Percentiles rank a stretch among this genome's conserved stretches.
phyloP scores from a whole-genome alignment of 2,329 filamentous ascomycete genomes.

The Pseudogymnoascus sp. region DNA sequence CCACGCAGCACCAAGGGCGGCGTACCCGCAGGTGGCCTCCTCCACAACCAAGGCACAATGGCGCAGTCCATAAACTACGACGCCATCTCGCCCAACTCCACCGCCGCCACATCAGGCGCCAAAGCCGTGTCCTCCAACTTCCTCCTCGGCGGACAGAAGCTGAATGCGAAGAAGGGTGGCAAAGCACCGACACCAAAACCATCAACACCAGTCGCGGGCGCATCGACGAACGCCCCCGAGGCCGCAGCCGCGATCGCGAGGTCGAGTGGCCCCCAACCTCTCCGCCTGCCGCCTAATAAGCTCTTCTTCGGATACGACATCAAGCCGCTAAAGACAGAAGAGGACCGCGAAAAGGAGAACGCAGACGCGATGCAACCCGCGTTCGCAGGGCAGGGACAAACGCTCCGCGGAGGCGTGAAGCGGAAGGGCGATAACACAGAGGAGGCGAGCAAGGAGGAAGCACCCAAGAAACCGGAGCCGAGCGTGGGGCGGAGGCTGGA shows the following conservation, averaged over 20 bases:
- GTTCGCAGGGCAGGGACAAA: slow-evolving; percentile 82
- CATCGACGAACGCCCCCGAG: slow-evolving; percentile 35
- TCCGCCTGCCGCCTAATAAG: slow-evolving; percentile 80
- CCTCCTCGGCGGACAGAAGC: slow-evolving; percentile 68
- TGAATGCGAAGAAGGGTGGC: slow-evolving; percentile 75
- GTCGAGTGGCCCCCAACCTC: slow-evolving; percentile 76
- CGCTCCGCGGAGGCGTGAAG: slow-evolving; percentile 63
- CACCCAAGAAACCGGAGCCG: slow-evolving; percentile 10
- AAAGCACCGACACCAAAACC: slow-evolving; percentile 69
- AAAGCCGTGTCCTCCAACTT: slow-evolving; percentile 71
- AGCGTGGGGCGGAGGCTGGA: slow-evolving; percentile 14
- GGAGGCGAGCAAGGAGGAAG: slow-evolving; percentile 16
- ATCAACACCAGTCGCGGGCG: slow-evolving; percentile 62
- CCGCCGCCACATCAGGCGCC: slow-evolving; percentile 55
- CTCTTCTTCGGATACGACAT: slow-evolving; percentile 95
- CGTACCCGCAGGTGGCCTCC: slow-evolving; percentile 62
- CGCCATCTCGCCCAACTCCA: slow-evolving; percentile 74
- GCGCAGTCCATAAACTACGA: slow-evolving; percentile 96
- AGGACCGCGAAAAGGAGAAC: slow-evolving; percentile 61
- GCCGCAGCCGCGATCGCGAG: slow-evolving; percentile 39
- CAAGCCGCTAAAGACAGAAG: slow-evolving; percentile 77
- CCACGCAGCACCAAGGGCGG: slow-evolving; percentile 62
- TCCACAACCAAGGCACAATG: slow-evolving; percentile 89
- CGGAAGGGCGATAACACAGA: slow-evolving; percentile 45
- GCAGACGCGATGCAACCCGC: slow-evolving; percentile 62